These are phyloP conservation scores for Ceratocystis huliohia DNA, from an alignment of 2,329 filamentous ascomycete genomes.

Conservation along the genomic window DNA sequence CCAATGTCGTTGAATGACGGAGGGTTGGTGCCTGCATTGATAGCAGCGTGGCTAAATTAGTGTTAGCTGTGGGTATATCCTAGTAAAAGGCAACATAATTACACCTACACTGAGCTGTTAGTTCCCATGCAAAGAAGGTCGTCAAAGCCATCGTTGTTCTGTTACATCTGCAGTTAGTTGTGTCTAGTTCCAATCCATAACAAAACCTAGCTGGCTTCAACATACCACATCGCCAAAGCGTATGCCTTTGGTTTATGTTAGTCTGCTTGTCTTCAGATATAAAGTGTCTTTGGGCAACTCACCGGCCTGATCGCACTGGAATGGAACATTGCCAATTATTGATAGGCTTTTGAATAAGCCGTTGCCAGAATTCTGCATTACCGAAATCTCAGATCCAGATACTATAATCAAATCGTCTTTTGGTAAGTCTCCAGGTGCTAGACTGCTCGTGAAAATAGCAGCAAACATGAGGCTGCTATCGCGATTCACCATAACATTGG, in stretches of 20 bases:
- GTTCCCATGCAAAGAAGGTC: conserved; percentile 27
- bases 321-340: neutral
- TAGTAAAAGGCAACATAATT: neutral
- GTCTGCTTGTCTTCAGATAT: neutral
- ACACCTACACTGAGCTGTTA: conserved; percentile 22
- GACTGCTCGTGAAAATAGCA: conserved; percentile 15
- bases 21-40: conserved; percentile 17
- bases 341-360: neutral
- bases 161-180: neutral
- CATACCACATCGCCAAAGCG: conserved; percentile 17
- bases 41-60: conserved; percentile 12
- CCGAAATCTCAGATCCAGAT: neutral
- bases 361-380: neutral
- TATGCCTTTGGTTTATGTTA: conserved; percentile 7
- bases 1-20: conserved; percentile 16
- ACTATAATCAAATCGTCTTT: conserved; percentile 15
- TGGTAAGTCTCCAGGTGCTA: neutral
- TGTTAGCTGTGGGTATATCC: neutral
- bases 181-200: neutral
- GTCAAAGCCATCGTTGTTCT: conserved; percentile 24
- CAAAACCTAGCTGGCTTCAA: neutral
- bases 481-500: neutral
- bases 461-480: conserved; percentile 19
- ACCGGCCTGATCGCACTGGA: conserved; percentile 13
- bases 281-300: neutral